phyloP scores from a whole-genome alignment of 805 yeast genomes.

The Wickerhamomyces hampshirensis region DNA sequence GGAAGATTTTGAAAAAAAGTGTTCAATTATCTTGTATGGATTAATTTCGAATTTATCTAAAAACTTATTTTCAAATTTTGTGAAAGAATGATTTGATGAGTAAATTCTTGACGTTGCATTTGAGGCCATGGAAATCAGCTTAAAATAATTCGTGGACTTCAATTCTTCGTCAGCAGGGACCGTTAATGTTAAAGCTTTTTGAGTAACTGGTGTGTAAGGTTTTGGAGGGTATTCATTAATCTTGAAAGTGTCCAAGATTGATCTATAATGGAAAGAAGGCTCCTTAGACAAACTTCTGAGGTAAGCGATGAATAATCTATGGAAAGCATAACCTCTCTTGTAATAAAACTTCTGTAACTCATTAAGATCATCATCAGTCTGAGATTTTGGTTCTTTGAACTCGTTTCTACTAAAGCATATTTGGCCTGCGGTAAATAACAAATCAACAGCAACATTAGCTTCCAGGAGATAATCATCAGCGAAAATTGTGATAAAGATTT shows the following conservation, averaged over 20 bases:
- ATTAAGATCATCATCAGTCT: conserved; percentile 25
- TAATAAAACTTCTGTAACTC: conserved; percentile 29
- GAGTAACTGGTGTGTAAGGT: conserved; percentile 28
- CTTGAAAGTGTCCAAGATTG: conserved; percentile 28
- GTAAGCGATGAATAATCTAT: conserved; percentile 30
- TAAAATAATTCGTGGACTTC: conserved; percentile 26
- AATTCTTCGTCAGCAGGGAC: conserved; percentile 25
- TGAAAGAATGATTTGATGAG: conserved; percentile 30
- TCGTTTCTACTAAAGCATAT: conserved; percentile 29
- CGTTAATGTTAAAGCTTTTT: conserved; percentile 32
- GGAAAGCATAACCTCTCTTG: conserved; percentile 30
- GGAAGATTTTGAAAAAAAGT: conserved; percentile 32
- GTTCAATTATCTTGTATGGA: conserved; percentile 30
- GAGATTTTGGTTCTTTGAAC: conserved; percentile 8
- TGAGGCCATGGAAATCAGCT: conserved; percentile 31
- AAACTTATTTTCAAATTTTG: conserved; percentile 35
- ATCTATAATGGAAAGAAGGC: conserved; percentile 26
- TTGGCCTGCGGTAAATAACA: conserved; percentile 33
- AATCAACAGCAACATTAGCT: conserved; percentile 26
- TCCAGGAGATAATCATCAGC: conserved; percentile 29
- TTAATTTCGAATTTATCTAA: conserved; percentile 37
- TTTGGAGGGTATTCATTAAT: conserved; percentile 30
- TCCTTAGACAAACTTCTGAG: conserved; percentile 28
- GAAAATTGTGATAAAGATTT: conserved; percentile 28
- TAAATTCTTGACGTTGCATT: conserved; percentile 30